phyloP scores from a whole-genome alignment of 2,329 filamentous ascomycete genomes.

The Fusarium sp. region DNA sequence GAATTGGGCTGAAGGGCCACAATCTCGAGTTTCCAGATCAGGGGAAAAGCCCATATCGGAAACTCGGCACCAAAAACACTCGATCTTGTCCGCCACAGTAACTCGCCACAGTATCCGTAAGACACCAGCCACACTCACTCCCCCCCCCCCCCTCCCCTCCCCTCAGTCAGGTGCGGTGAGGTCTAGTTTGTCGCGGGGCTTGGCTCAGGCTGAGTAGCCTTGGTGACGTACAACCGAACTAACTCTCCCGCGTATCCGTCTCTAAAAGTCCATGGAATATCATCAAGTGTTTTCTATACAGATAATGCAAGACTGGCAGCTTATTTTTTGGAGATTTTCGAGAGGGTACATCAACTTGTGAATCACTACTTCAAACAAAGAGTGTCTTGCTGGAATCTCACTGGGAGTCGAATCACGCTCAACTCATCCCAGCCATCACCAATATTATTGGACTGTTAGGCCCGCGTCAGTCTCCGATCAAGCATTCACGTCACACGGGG shows the following conservation, averaged over 20 bases:
- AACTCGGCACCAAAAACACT: conserved; percentile 3
- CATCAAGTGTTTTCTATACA: conserved; percentile 9
- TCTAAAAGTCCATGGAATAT: conserved; percentile 5
- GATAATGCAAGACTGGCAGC: conserved; percentile 25
- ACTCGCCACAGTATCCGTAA: conserved; percentile 2
- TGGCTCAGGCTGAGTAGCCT: conserved; percentile 39
- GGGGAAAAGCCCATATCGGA: conserved; percentile 4
- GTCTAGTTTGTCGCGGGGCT: conserved; percentile 24
- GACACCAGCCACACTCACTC: conserved; percentile 23
- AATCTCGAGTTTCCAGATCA: conserved; percentile 17
- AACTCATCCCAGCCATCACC: conserved; percentile 18
- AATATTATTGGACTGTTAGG: conserved; percentile 28
- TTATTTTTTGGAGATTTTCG: conserved; percentile 19
- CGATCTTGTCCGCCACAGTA: conserved; percentile 8
- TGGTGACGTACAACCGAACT: conserved; percentile 38
- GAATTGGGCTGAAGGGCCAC: conserved; percentile 17
- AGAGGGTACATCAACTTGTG: conserved; percentile 1
- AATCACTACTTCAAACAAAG: background rate
- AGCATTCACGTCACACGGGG: conserved; percentile 25
- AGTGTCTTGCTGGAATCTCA: background rate
- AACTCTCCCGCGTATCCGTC: conserved; percentile 24
- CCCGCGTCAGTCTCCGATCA: conserved; percentile 12
- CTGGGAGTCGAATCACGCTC: conserved; percentile 8
- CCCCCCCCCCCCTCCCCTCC: no score
- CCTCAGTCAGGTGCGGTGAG: conserved; percentile 22